phyloP scores from a whole-genome alignment of 1,139 yeast species.

The Pichia sp. region DNA sequence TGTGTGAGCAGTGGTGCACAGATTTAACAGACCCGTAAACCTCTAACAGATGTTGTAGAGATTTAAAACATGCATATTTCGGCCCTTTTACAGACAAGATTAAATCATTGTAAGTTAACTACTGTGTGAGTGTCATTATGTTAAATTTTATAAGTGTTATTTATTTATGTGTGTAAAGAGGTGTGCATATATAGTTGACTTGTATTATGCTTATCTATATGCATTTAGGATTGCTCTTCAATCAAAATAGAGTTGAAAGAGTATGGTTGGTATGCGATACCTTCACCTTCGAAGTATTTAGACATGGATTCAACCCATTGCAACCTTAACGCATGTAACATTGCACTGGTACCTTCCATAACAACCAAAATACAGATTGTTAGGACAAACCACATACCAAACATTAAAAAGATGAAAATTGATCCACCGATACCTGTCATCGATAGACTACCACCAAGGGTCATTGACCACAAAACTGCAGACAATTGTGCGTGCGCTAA shows the following conservation, averaged over 20 bases:
- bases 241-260: slow-evolving; percentile 33
- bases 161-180: too few species aligned
- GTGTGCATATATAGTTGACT: too few species aligned
- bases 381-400: slow-evolving; percentile 73
- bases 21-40: too few species aligned
- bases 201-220: too few species aligned
- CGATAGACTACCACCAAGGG: slow-evolving; percentile 45
- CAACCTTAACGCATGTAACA: slow-evolving; percentile 75
- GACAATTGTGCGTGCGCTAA: slow-evolving; percentile 75
- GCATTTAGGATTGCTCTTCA: slow-evolving; percentile 3
- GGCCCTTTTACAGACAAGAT: too few species aligned
- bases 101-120: too few species aligned
- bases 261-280: slow-evolving; percentile 63
- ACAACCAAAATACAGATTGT: slow-evolving; percentile 67
- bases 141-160: too few species aligned
- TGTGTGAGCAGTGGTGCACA: too few species aligned
- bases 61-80: too few species aligned
- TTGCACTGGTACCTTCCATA: slow-evolving; percentile 86
- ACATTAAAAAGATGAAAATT: slow-evolving; percentile 48
- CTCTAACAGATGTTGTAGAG: too few species aligned
- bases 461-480: slow-evolving; percentile 72
- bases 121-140: too few species aligned
- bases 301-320: slow-evolving; percentile 90
- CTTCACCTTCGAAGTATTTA: slow-evolving; percentile 79
- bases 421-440: slow-evolving; percentile 45